phyloP scores from a whole-genome alignment of 768 basidiomycete species.

The Panaeolus cyanescens region DNA sequence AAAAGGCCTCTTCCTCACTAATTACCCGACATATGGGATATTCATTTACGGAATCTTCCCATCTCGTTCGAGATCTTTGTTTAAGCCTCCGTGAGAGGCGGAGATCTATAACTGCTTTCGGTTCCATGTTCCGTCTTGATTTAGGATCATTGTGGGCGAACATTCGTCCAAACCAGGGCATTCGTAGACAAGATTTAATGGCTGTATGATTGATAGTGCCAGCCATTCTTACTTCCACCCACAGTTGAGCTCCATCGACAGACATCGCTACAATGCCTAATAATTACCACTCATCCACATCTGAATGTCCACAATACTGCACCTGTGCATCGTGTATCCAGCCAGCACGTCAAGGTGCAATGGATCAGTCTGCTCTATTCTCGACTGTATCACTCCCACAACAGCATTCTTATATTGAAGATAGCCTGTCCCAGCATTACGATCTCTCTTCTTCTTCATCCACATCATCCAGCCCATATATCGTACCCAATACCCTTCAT shows the following conservation, averaged over 20 bases:
- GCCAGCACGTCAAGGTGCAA: not conserved
- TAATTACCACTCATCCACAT: not conserved
- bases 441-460: not conserved
- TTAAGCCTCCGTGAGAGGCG: not conserved
- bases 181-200: not conserved
- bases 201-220: not conserved
- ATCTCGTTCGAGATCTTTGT: not conserved
- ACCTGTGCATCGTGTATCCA: not conserved
- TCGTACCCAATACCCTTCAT: not conserved
- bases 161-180: not conserved
- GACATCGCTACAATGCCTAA: not conserved
- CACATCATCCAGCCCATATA: not conserved
- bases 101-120: not conserved
- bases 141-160: not conserved
- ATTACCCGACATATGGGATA: no score
- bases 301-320: not conserved
- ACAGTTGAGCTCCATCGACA: not conserved
- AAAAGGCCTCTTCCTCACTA: not conserved
- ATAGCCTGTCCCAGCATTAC: not conserved
- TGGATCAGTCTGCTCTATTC: not conserved
- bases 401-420: not conserved
- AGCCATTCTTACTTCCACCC: not conserved
- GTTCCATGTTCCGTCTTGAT: not conserved
- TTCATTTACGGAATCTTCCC: not conserved
- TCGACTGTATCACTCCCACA: not conserved